Percentiles rank a stretch among this genome's conserved stretches.
Conservation (phyloP, 495 filamentous ascomycete species). For the Ramalina peruviana region DNA sequence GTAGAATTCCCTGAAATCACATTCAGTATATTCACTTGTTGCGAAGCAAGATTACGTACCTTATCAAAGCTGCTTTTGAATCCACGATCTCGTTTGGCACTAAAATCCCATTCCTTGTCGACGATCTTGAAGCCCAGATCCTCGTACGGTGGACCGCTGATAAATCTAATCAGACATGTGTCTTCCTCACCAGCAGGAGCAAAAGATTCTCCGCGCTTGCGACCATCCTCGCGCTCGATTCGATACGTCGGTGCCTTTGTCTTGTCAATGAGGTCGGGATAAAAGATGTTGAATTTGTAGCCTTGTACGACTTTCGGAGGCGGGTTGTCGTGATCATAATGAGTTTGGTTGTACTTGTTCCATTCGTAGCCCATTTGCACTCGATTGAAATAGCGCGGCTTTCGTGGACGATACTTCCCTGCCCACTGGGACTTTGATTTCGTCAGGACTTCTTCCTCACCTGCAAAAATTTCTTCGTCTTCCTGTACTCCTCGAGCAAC, state of each 20-base stretch:
- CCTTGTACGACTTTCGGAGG: conserved; percentile 97
- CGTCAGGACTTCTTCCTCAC: conserved; percentile 66
- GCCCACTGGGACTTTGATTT: conserved; percentile 66
- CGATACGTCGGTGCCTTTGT: conserved; percentile 85
- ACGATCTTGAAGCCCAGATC: conserved; percentile 97
- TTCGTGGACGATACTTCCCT: conserved; percentile 77
- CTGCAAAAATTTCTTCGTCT: conserved; percentile 91
- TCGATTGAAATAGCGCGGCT: conserved; percentile 94
- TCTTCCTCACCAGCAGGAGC: conserved; percentile 96
- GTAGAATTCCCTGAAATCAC: conserved; percentile 64
- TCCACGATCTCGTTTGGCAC: conserved; percentile 84
- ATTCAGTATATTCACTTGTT: background rate
- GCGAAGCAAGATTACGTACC: conserved; percentile 37
- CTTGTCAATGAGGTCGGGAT: conserved; percentile 96
- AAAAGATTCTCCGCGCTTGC: conserved; percentile 80
- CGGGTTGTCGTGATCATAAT: conserved; percentile 98
- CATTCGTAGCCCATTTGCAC: conserved; percentile 99
- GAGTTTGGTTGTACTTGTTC: conserved; percentile 99
- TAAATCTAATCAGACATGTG: conserved; percentile 91
- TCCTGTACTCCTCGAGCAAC: conserved; percentile 83
- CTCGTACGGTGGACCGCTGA: conserved; percentile 91
- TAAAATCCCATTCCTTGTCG: conserved; percentile 98
- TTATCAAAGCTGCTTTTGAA: conserved; percentile 98
- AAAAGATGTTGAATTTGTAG: conserved; percentile 99
- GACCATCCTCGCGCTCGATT: conserved; percentile 82